Percentiles rank a stretch among this genome's conserved stretches.
Evolutionary conservation across 1,284 basidiomycete genomes (phyloP).

Genomic region (Trichosporon asahii): DNA sequence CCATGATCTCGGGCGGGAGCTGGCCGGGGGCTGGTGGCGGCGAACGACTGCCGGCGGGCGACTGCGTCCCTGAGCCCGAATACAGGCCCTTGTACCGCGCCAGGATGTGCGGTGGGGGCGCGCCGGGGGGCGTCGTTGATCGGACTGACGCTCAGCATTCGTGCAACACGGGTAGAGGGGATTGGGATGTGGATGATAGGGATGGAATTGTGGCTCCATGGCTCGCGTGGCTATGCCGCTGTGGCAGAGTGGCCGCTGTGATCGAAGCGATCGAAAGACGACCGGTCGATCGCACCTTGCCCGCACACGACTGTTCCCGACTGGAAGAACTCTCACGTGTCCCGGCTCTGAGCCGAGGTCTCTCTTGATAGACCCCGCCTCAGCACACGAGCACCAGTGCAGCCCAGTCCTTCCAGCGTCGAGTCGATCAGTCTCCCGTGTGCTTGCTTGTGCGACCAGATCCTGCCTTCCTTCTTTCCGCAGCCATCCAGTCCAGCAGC

Average conservation of each 20-base stretch:
- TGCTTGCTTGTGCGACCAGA: not conserved
- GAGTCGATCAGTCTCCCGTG: not conserved
- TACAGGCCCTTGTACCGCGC: slow-evolving; percentile 12
- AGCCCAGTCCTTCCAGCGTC: not conserved
- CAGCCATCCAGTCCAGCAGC: not conserved
- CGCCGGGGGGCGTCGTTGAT: slow-evolving; percentile 23
- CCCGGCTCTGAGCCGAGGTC: not conserved
- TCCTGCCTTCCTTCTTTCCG: not conserved
- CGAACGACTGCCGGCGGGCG: not conserved
- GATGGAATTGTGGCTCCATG: too few species aligned
- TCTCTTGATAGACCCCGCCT: not conserved
- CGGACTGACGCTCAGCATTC: slow-evolving; percentile 24
- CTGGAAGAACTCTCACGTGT: not conserved
- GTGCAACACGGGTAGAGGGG: not conserved
- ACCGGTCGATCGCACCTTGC: not conserved
- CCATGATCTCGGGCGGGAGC: slow-evolving; percentile 44
- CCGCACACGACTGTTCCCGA: not conserved
- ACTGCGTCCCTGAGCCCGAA: not conserved
- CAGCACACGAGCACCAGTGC: not conserved
- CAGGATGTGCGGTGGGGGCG: slow-evolving; percentile 24
- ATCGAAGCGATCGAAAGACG: not conserved
- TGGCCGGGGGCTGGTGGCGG: slow-evolving; percentile 14
- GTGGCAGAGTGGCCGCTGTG: not conserved
- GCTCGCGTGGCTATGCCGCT: not conserved
- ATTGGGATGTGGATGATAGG: not conserved